These are phyloP conservation scores for Sclerotinia borealis DNA, from an alignment of 2,329 filamentous ascomycete genomes.

Conservation along the genomic window DNA sequence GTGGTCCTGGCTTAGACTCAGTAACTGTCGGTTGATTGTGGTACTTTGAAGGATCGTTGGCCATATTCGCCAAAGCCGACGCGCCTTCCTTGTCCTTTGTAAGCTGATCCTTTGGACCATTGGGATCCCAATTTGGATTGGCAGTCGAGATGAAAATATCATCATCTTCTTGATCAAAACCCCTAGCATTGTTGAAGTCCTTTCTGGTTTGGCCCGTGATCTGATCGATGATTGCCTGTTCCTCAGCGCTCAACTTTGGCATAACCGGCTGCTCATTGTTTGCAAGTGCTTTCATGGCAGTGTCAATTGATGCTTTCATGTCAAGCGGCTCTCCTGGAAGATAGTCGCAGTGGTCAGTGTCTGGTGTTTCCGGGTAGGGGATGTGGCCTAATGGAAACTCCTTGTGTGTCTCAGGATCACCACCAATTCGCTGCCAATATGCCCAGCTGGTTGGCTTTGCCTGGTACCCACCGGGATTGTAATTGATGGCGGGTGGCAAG, in stretches of 20 bases:
- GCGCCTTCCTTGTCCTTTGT: neutral
- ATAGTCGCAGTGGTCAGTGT: constrained; percentile 5
- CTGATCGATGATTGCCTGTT: neutral
- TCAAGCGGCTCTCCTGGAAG: neutral
- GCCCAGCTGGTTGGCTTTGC: constrained; percentile 7
- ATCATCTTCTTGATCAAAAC: constrained; percentile 5
- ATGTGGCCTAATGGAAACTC: constrained; percentile 9
- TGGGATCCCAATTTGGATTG: neutral
- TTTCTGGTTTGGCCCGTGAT: neutral
- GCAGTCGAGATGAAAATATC: neutral
- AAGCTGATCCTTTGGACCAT: neutral
- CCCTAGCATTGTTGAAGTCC: neutral
- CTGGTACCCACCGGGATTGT: constrained; percentile 3
- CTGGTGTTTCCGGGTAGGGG: constrained; percentile 3
- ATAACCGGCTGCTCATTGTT: neutral
- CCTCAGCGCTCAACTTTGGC: neutral
- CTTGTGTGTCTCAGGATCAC: constrained; percentile 9
- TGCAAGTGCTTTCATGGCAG: neutral
- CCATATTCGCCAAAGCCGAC: neutral
- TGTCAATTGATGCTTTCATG: neutral
- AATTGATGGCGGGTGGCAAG: constrained; percentile 1
- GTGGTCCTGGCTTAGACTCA: neutral
- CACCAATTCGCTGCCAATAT: constrained; percentile 12
- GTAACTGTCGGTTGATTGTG: neutral
- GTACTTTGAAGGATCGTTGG: neutral